Conservation (phyloP, 495 filamentous ascomycete species). For the Neurospora sp. region DNA sequence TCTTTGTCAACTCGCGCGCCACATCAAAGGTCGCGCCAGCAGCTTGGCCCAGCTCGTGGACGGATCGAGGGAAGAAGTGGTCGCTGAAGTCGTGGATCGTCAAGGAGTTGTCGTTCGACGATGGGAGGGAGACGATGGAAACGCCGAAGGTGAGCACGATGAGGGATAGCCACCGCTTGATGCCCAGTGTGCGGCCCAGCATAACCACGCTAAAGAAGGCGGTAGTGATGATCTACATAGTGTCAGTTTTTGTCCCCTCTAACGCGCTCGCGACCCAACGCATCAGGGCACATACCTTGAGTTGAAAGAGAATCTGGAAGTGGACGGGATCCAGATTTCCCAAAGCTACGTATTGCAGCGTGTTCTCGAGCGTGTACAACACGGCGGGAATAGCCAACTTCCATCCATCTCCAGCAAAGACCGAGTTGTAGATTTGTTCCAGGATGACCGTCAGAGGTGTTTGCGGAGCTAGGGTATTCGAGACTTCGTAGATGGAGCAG, state of each 20-base stretch:
- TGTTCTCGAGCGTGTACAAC: slow-evolving; percentile 85
- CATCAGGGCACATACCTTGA: slow-evolving; percentile 44
- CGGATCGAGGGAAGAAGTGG: slow-evolving; percentile 63
- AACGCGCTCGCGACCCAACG: not conserved
- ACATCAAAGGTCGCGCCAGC: slow-evolving; percentile 33
- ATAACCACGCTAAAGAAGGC: slow-evolving; percentile 79
- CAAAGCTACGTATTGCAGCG: slow-evolving; percentile 82
- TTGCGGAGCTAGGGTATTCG: slow-evolving; percentile 58
- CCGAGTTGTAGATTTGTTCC: slow-evolving; percentile 62
- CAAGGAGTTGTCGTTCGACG: slow-evolving; percentile 35
- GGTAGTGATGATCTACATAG: slow-evolving; percentile 60
- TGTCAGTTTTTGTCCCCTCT: not conserved
- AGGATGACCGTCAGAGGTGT: slow-evolving; percentile 72
- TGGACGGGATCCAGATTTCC: slow-evolving; percentile 85
- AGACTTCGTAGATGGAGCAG: slow-evolving; percentile 80
- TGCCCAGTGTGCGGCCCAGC: slow-evolving; percentile 56
- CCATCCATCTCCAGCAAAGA: slow-evolving; percentile 93
- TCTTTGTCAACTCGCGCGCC: slow-evolving; percentile 38
- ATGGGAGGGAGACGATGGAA: slow-evolving; percentile 75
- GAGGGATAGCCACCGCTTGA: slow-evolving; percentile 69
- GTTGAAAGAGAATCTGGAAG: slow-evolving; percentile 86
- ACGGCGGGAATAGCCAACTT: slow-evolving; percentile 84
- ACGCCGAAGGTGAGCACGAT: slow-evolving; percentile 75
- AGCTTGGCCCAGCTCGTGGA: slow-evolving; percentile 49
- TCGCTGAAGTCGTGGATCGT: slow-evolving; percentile 44